Evolutionary conservation across 2,329 filamentous ascomycete species (phyloP).

Genomic region (Alternaria conjuncta): DNA sequence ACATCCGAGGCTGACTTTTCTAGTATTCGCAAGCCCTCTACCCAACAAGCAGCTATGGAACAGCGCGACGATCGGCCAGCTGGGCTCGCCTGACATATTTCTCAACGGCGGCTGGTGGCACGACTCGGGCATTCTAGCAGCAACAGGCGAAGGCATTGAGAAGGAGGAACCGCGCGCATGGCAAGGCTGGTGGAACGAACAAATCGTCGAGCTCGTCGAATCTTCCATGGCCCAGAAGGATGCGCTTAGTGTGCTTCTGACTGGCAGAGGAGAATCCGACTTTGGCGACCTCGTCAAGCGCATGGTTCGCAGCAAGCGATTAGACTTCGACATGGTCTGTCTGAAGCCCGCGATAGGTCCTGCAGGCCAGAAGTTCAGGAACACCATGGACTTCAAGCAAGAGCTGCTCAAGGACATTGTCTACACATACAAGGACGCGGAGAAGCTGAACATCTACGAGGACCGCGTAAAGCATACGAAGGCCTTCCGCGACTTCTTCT

Average conservation of each 20-base stretch:
- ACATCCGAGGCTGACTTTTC: not conserved
- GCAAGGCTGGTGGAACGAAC: conserved; percentile 97
- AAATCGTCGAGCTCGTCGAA: conserved; percentile 78
- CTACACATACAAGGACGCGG: conserved; percentile 81
- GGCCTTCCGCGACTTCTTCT: conserved; percentile 84
- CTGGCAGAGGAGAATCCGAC: conserved; percentile 78
- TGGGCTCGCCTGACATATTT: conserved; percentile 78
- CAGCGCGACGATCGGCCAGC: conserved; percentile 73
- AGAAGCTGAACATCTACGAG: conserved; percentile 77
- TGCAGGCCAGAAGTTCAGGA: conserved; percentile 75
- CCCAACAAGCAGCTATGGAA: conserved; percentile 92
- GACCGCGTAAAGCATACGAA: conserved; percentile 72
- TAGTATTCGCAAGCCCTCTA: conserved; percentile 88
- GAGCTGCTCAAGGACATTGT: conserved; percentile 79
- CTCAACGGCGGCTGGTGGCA: conserved; percentile 96
- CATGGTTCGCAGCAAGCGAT: conserved; percentile 76
- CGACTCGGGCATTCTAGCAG: conserved; percentile 81
- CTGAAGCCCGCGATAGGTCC: conserved; percentile 87
- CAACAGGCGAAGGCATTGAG: conserved; percentile 82
- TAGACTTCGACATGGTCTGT: conserved; percentile 87
- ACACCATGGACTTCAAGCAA: conserved; percentile 93
- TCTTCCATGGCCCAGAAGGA: conserved; percentile 85
- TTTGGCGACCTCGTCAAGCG: conserved; percentile 82
- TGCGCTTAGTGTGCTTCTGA: conserved; percentile 83
- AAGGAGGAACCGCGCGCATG: conserved; percentile 83